A percentile compares a stretch with the other conserved stretches of the same genome.
Conservation (phyloP, 805 yeast species). For the Teunomyces pallodes region DNA sequence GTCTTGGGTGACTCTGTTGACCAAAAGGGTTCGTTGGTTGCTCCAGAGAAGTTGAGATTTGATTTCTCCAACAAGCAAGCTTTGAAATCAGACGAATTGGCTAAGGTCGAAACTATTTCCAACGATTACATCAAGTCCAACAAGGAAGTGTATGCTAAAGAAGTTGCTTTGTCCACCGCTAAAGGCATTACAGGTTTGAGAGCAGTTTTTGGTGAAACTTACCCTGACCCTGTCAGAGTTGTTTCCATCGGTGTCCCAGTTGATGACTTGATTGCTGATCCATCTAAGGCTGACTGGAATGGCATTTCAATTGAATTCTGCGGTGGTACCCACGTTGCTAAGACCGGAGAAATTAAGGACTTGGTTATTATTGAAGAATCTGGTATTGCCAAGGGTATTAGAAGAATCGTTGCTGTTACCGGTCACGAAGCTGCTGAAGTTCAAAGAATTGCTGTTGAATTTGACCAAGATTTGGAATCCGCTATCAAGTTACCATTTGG, state of each 20-base stretch:
- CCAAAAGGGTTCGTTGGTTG: slow-evolving; percentile 95
- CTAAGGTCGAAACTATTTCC: slow-evolving; percentile 70
- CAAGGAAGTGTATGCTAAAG: slow-evolving; percentile 74
- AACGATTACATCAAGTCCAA: slow-evolving; percentile 71
- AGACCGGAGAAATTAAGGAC: slow-evolving; percentile 91
- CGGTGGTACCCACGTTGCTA: slow-evolving; percentile 97
- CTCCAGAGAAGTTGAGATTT: slow-evolving; percentile 91
- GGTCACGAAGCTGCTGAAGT: slow-evolving; percentile 89
- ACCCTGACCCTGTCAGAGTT: slow-evolving; percentile 98
- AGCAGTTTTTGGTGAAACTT: slow-evolving; percentile 98
- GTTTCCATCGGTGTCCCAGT: slow-evolving; percentile 93
- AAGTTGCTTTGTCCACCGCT: slow-evolving; percentile 74
- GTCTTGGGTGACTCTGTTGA: slow-evolving; percentile 86
- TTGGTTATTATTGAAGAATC: slow-evolving; percentile 88
- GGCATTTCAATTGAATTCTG: slow-evolving; percentile 88
- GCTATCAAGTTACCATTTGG: slow-evolving; percentile 69
- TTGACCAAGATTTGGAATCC: slow-evolving; percentile 55
- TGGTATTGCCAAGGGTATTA: slow-evolving; percentile 97
- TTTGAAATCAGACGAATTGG: slow-evolving; percentile 66
- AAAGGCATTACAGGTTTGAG: slow-evolving; percentile 79
- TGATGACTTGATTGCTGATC: slow-evolving; percentile 71
- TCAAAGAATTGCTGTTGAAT: slow-evolving; percentile 78
- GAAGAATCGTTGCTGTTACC: slow-evolving; percentile 97
- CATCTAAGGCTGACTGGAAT: slow-evolving; percentile 73
- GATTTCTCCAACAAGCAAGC: slow-evolving; percentile 95